These are phyloP conservation scores for Kodamaea nitidulidarum DNA, from an alignment of 805 yeast species.

Conservation along the genomic window DNA sequence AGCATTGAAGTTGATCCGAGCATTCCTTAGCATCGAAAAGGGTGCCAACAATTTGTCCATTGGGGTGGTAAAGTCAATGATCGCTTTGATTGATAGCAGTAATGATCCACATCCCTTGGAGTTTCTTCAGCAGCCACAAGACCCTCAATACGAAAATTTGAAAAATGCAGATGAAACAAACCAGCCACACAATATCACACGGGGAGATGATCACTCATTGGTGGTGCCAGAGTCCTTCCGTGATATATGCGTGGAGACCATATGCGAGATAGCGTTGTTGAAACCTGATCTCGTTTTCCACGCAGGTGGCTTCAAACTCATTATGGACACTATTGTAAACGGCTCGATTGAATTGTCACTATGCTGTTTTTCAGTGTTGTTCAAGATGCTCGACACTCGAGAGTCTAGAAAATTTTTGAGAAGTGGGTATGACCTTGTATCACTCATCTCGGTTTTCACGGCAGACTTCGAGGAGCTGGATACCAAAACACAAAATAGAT, in stretches of 20 bases:
- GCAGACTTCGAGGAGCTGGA: conserved; percentile 35
- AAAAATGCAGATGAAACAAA: neutral
- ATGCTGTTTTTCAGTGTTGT: conserved; percentile 40
- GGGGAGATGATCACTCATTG: neutral
- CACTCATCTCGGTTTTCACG: conserved; percentile 66
- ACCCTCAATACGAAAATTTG: no score
- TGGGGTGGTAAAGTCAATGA: conserved; percentile 65
- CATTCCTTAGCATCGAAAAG: conserved; percentile 47
- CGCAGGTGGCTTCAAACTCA: conserved; percentile 52
- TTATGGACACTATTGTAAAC: conserved; percentile 34
- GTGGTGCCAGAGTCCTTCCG: conserved; percentile 31
- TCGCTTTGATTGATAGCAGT: conserved; percentile 20
- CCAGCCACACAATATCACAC: neutral
- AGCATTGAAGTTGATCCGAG: conserved; percentile 67
- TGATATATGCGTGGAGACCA: conserved; percentile 40
- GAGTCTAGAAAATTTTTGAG: conserved; percentile 49
- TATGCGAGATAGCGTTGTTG: conserved; percentile 34
- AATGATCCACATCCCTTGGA: conserved; percentile 6
- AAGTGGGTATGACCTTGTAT: conserved; percentile 59
- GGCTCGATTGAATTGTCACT: conserved; percentile 18
- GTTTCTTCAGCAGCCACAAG: conserved; percentile 2
- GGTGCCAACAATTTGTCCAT: conserved; percentile 53
- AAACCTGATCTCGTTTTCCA: conserved; percentile 43
- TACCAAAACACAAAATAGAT: conserved; percentile 6
- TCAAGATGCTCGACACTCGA: conserved; percentile 57